Conservation (phyloP, 495 filamentous ascomycete genomes). For the Daldinia concentrica region DNA sequence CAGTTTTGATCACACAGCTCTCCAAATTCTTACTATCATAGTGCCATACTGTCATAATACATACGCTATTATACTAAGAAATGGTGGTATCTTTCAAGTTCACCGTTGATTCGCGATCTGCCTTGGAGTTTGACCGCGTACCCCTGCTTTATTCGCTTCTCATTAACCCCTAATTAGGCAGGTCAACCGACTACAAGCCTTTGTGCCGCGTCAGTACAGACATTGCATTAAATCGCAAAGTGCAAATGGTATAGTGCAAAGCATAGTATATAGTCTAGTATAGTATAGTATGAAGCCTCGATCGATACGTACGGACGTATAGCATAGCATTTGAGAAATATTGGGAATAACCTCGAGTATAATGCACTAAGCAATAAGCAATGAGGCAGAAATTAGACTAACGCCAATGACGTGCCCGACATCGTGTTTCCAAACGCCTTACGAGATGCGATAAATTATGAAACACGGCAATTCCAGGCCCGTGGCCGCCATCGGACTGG, state of each 20-base stretch:
- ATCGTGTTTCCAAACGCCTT: slow-evolving; percentile 29
- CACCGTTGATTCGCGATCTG: slow-evolving; percentile 24
- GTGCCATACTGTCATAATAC: neutral
- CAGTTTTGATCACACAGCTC: slow-evolving; percentile 3
- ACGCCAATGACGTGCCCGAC: slow-evolving; percentile 27
- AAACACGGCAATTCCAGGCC: slow-evolving; percentile 37
- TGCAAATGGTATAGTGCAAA: slow-evolving; percentile 1
- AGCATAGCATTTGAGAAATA: neutral
- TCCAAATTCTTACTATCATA: neutral
- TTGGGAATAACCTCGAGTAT: neutral
- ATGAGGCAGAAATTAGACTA: neutral
- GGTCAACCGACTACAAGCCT: slow-evolving; percentile 16
- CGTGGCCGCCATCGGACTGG: slow-evolving; percentile 29
- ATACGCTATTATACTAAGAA: slow-evolving; percentile 12
- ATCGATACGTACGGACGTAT: neutral
- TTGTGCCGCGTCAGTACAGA: slow-evolving; percentile 4
- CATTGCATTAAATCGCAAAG: slow-evolving; percentile 3
- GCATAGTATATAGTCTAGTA: neutral
- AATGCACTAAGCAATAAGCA: slow-evolving; percentile 2
- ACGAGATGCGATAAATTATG: slow-evolving; percentile 25
- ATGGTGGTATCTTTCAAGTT: neutral
- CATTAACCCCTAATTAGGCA: slow-evolving; percentile 35
- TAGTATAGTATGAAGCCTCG: slow-evolving; percentile 2
- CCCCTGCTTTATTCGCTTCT: slow-evolving; percentile 28
- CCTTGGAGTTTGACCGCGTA: slow-evolving; percentile 28